Base-by-base conservation (phyloP, 805 yeast genomes). In the Pichia paraexigua region DNA sequence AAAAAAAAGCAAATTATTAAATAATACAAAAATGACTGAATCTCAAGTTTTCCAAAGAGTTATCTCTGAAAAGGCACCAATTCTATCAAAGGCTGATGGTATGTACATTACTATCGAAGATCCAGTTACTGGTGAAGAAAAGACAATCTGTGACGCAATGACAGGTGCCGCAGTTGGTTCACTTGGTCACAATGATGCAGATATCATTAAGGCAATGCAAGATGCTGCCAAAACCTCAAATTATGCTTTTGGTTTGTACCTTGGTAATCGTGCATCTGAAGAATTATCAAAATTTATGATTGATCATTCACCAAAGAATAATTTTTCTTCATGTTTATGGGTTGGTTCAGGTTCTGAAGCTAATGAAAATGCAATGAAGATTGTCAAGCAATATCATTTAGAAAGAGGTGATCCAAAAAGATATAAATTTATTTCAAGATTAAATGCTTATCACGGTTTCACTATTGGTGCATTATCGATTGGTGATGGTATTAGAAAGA, bases 301-400 rank as follows among this genome's bases (percentile, higher is more conserved):
- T 53, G 70, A 68, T 7, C 61, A 64, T 43, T 70, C 75, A 18
- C 74, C 76, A 50, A 58, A 66, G 41, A 68, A 64, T 42, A 72
- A 67, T 10, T 73, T 72, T 53, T 56, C 64, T 3, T 66, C 74
- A 25, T 77, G 73, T 15, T 53, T 71, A 45, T 68, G 87, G 54
- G 77, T 80, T 56, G 84, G 84, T 58, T 79, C 87, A 2, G 95
- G 95, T 48, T 76, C 90, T 21, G 92, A 85, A 65, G 88, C 92
- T 45, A 85, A 85, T 60, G 92, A 85, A 63, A 88, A 87, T 35
- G 90, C 90, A 5, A 65, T 85, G 60, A 85, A 85, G 64, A 83
- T 85, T 61, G 85, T 85, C 25, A 67, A 69, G 56, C 79, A 75
- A 60, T 75, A 75, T 57, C 71, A 66, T 54, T 58, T 69, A 46